phyloP scores from a whole-genome alignment of 306 rosid species.

The Medicago lupulina region DNA sequence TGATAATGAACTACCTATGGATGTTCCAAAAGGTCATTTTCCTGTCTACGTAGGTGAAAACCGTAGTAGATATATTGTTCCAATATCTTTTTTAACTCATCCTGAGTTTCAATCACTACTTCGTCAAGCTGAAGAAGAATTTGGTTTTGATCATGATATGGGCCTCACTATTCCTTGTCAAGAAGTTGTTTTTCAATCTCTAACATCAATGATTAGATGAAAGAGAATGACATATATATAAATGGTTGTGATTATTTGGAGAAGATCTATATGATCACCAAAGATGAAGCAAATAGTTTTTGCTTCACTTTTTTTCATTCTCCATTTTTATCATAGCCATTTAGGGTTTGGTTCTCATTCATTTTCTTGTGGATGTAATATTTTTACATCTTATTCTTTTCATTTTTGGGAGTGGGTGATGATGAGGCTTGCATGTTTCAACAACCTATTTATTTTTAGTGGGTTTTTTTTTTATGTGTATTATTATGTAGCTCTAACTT shows the following conservation, averaged over 20 bases:
- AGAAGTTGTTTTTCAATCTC: constrained; percentile 80
- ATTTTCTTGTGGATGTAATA: constrained; percentile 39
- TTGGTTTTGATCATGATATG: constrained; percentile 91
- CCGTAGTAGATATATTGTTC: constrained; percentile 80
- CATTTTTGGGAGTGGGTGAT: neutral
- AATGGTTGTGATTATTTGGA: constrained; percentile 48
- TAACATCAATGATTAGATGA: constrained; percentile 78
- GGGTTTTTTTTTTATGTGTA: constrained; percentile 29
- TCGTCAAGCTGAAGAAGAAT: constrained; percentile 90
- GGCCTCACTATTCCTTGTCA: constrained; percentile 95
- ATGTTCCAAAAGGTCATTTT: constrained; percentile 93
- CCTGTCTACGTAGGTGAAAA: constrained; percentile 89
- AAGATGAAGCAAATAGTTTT: constrained; percentile 61
- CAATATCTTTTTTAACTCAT: constrained; percentile 80
- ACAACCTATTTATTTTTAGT: constrained; percentile 42
- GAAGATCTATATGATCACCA: constrained; percentile 49
- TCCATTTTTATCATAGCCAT: constrained; percentile 61
- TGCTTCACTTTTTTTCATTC: constrained; percentile 65
- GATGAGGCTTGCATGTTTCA: constrained; percentile 31
- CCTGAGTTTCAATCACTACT: constrained; percentile 86
- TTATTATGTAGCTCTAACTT: constrained; percentile 58
- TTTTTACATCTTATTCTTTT: neutral
- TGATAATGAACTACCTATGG: constrained; percentile 68
- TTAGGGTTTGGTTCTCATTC: constrained; percentile 32
- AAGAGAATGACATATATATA: neutral